Evolutionary conservation across 164 flowering plant genomes (phyloP).

Genomic region (Santalum album): DNA sequence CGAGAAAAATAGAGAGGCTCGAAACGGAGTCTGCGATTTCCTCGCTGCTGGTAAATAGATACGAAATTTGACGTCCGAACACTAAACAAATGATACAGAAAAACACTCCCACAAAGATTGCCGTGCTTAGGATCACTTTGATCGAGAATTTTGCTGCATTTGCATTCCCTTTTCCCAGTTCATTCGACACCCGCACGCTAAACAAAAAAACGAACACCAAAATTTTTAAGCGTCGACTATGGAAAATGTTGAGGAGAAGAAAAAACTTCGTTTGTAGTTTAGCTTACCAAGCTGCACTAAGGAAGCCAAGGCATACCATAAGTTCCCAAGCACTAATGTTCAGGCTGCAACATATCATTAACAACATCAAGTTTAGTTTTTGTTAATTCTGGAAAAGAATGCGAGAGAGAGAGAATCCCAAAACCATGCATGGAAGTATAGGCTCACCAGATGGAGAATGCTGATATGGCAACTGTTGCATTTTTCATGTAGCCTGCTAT

Average conservation of each 20-base stretch:
- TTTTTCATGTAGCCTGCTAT: slow-evolving; percentile 34
- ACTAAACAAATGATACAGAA: slow-evolving; percentile 16
- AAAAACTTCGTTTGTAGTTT: no score
- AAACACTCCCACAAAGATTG: slow-evolving; percentile 16
- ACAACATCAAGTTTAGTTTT: neutral
- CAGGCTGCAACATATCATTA: slow-evolving; percentile 19
- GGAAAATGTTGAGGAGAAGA: neutral
- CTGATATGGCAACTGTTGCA: slow-evolving; percentile 27
- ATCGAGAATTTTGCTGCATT: slow-evolving; percentile 27
- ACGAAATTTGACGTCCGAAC: slow-evolving; percentile 20
- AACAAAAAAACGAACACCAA: no score
- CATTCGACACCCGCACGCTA: slow-evolving; percentile 35
- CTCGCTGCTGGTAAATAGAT: slow-evolving; percentile 21
- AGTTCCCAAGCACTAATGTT: slow-evolving; percentile 24
- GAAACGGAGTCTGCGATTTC: slow-evolving; percentile 27
- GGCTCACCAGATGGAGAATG: slow-evolving; percentile 29
- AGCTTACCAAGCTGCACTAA: slow-evolving; percentile 29
- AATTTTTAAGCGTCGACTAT: neutral
- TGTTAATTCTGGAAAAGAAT: neutral
- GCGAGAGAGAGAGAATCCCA: no score
- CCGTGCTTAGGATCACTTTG: slow-evolving; percentile 21
- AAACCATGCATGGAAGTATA: no score
- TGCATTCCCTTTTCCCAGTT: slow-evolving; percentile 28
- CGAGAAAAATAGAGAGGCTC: slow-evolving; percentile 22
- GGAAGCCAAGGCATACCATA: slow-evolving; percentile 31